phyloP scores from a whole-genome alignment of 805 yeast species.

The Hanseniaspora thailandica region DNA sequence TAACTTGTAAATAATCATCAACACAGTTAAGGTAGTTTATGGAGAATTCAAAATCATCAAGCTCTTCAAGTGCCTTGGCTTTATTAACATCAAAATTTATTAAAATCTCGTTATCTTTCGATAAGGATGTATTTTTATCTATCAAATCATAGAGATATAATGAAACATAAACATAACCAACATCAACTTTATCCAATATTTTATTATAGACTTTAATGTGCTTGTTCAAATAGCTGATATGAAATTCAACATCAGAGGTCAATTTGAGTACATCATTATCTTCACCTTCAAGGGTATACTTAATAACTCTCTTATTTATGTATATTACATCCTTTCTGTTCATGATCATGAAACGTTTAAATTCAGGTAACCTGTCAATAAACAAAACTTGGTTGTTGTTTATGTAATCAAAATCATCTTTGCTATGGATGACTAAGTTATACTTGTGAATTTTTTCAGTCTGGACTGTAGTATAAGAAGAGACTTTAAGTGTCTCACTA shows the following conservation, averaged over 20 bases:
- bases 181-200: neutral
- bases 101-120: neutral
- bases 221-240: neutral
- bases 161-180: neutral
- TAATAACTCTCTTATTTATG: neutral
- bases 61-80: neutral
- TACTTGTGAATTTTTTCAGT: neutral
- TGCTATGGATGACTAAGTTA: neutral
- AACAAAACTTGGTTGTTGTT: conserved; percentile 7
- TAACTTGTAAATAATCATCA: neutral
- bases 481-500: neutral
- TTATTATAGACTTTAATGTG: neutral
- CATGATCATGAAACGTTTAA: neutral
- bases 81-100: neutral
- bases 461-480: neutral
- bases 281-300: neutral
- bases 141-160: neutral
- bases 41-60: neutral
- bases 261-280: neutral
- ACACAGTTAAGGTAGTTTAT: neutral
- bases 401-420: conserved; percentile 5
- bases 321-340: neutral
- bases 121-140: neutral
- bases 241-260: neutral
- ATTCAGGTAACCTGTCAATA: neutral